Evolutionary conservation across 441 rosid species (phyloP).

Genomic region (Hypseocharis bilobata): DNA sequence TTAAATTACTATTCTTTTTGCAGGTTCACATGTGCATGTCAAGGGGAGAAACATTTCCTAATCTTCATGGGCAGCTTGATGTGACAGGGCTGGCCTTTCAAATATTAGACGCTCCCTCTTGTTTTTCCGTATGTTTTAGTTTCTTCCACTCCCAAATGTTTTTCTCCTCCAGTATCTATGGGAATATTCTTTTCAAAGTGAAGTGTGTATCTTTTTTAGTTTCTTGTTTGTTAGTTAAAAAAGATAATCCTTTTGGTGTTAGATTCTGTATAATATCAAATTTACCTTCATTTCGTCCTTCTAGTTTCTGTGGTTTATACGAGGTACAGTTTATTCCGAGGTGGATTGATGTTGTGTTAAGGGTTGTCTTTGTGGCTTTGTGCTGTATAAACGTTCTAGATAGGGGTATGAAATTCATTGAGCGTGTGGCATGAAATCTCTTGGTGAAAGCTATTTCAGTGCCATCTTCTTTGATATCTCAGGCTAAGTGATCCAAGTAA

Average conservation of each 20-base stretch:
- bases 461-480: background rate
- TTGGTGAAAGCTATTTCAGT: background rate
- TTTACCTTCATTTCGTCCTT: background rate
- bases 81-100: slow-evolving; percentile 80
- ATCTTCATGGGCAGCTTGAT: slow-evolving; percentile 89
- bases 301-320: background rate
- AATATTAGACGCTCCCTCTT: slow-evolving; percentile 82
- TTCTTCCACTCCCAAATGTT: slow-evolving; percentile 18
- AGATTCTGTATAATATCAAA: background rate
- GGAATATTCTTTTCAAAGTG: slow-evolving; percentile 12
- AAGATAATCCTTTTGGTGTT: background rate
- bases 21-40: slow-evolving; percentile 98
- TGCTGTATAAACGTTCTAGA: background rate
- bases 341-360: background rate
- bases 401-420: background rate
- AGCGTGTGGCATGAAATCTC: background rate
- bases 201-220: background rate
- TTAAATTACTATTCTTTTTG: slow-evolving; percentile 23
- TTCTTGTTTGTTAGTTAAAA: background rate
- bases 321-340: background rate
- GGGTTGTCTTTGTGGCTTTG: background rate
- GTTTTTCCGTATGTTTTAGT: slow-evolving; percentile 61
- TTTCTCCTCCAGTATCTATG: slow-evolving; percentile 18
- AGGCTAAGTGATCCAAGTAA: background rate
- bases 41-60: slow-evolving; percentile 86